Percentiles rank a stretch among this genome's conserved stretches.
These are phyloP conservation scores for Solanum corneliomulleri DNA, from an alignment of 257 asterid species.

Conservation along the genomic window DNA sequence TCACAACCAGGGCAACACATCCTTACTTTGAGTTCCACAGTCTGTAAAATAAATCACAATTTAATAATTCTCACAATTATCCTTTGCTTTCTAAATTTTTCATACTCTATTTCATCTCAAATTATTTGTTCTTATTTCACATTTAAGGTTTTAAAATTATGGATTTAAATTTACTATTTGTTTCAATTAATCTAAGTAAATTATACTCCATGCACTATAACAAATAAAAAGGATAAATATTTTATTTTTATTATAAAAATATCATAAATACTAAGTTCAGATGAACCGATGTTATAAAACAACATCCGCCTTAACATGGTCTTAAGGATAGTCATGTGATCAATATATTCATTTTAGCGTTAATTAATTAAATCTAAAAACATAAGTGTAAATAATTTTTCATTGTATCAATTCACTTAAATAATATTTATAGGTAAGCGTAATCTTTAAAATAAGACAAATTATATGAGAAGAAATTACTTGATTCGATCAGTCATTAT, in stretches of 20 bases:
- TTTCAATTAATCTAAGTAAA: neutral
- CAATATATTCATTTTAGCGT: neutral
- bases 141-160: neutral
- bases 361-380: neutral
- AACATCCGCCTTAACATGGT: neutral
- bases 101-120: neutral
- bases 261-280: neutral
- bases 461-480: neutral
- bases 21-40: conserved; percentile 89
- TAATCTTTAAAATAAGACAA: neutral
- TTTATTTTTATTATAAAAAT: too few relatives aligned
- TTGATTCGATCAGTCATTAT: neutral
- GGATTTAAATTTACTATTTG: neutral
- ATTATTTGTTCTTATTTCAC: neutral
- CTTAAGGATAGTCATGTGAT: neutral
- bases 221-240: too few relatives aligned
- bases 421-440: neutral
- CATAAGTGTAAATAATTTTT: neutral
- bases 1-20: conserved; percentile 96
- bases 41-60: conserved; percentile 23
- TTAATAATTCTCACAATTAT: neutral
- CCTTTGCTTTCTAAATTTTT: neutral
- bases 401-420: neutral
- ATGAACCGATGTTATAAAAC: neutral
- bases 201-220: neutral